Conservation (phyloP, 768 basidiomycete species). For the Boletus pseudo-olivaceus region DNA sequence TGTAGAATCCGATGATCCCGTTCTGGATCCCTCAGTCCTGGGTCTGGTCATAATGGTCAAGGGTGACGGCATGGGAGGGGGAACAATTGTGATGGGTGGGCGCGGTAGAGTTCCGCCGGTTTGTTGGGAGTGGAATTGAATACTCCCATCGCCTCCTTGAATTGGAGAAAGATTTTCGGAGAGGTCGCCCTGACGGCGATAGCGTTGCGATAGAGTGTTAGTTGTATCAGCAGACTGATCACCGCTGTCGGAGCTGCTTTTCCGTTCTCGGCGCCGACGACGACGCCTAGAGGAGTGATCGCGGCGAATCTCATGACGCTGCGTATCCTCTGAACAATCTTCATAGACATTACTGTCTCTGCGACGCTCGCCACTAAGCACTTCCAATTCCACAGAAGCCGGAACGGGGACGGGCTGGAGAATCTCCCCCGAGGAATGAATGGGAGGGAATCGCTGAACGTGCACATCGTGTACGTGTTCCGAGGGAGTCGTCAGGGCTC, state of each 20-base stretch:
- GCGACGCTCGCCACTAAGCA: not conserved
- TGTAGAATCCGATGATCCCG: not conserved
- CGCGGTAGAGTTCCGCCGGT: not conserved
- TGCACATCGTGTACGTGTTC: not conserved
- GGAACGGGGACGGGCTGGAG: not conserved
- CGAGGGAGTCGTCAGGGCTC: not conserved
- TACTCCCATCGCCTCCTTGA: not conserved
- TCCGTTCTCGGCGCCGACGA: not conserved
- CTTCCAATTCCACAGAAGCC: not conserved
- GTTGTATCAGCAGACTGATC: not conserved
- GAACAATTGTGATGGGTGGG: not conserved
- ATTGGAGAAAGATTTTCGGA: not conserved
- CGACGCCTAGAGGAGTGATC: not conserved
- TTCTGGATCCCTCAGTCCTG: not conserved
- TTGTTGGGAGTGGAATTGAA: not conserved
- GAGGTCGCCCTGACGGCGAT: not conserved
- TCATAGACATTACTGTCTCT: not conserved
- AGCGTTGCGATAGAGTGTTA: too few species aligned
- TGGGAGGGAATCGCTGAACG: not conserved
- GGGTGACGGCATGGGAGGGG: too few species aligned
- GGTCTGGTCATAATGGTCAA: not conserved
- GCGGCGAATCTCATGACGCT: not conserved
- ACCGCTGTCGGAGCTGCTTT: not conserved
- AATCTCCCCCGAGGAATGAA: not conserved
- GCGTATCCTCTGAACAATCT: not conserved